Evolutionary conservation across 2,329 filamentous ascomycete genomes (phyloP).

Genomic region (Boeremia exigua): DNA sequence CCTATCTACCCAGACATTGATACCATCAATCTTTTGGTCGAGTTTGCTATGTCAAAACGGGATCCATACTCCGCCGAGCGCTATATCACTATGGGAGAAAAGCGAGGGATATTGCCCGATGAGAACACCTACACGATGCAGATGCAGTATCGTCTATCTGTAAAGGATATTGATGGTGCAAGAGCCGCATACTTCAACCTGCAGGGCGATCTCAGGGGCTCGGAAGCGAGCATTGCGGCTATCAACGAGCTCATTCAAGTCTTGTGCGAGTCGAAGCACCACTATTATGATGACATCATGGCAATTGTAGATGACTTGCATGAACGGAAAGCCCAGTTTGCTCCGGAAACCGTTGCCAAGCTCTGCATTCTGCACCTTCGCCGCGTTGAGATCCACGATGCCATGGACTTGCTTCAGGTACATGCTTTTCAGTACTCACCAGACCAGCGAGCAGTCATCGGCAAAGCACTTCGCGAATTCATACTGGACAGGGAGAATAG

Average conservation of each 20-base stretch:
- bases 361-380: constrained; percentile 77
- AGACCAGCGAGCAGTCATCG: constrained; percentile 70
- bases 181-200: constrained; percentile 69
- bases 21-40: constrained; percentile 79
- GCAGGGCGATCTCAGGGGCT: constrained; percentile 61
- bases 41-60: constrained; percentile 71
- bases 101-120: constrained; percentile 71
- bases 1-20: constrained; percentile 65
- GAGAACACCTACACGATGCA: constrained; percentile 74
- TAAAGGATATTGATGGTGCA: constrained; percentile 74
- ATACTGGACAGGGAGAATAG: constrained; percentile 71
- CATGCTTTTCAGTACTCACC: constrained; percentile 74
- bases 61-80: constrained; percentile 76
- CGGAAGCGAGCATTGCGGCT: constrained; percentile 65
- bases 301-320: constrained; percentile 76
- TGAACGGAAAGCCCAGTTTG: constrained; percentile 70
- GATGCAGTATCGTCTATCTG: constrained; percentile 76
- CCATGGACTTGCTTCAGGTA: constrained; percentile 80
- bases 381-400: constrained; percentile 77
- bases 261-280: constrained; percentile 65
- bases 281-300: constrained; percentile 74
- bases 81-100: constrained; percentile 70
- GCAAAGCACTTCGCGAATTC: constrained; percentile 70
- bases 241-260: constrained; percentile 76
- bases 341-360: constrained; percentile 74